phyloP scores from a whole-genome alignment of 169 alveolate species.

The Besnoitia besnoiti region DNA sequence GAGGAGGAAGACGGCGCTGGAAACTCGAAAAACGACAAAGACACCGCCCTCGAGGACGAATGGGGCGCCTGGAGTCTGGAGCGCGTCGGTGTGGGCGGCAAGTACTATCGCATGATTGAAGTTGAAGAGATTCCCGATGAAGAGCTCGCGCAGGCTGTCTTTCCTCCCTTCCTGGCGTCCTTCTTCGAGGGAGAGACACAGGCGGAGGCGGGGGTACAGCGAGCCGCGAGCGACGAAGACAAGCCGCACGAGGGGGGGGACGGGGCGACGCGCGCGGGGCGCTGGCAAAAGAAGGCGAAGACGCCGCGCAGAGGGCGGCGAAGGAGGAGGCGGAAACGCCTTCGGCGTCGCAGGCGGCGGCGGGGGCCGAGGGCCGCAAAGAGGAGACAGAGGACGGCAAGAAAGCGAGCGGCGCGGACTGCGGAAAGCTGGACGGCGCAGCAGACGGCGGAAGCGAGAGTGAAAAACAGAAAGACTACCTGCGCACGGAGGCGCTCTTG shows the following conservation, averaged over 20 bases:
- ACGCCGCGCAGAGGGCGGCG: not conserved
- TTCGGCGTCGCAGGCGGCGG: no score
- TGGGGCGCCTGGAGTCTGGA: slow-evolving; percentile 34
- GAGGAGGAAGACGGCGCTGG: not conserved
- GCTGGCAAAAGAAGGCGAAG: not conserved
- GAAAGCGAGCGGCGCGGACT: no score
- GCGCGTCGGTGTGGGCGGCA: slow-evolving; percentile 21
- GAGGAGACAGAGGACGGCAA: no score
- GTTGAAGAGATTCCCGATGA: slow-evolving; percentile 18
- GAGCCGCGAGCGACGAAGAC: not conserved
- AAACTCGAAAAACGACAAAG: not conserved
- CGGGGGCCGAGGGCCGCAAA: no score
- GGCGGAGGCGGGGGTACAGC: not conserved
- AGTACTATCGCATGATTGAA: slow-evolving; percentile 30
- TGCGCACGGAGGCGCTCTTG: not conserved
- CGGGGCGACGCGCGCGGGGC: not conserved
- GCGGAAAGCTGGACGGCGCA: not conserved
- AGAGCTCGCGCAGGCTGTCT: not conserved
- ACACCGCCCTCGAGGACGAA: not conserved
- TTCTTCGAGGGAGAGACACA: not conserved
- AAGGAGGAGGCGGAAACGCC: not conserved
- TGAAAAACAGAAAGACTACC: not conserved
- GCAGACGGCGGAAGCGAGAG: not conserved
- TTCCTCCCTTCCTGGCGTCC: not conserved
- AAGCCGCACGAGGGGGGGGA: not conserved